Evolutionary conservation across 2,329 filamentous ascomycete genomes (phyloP).

Genomic region (Scedosporium dehoogii): DNA sequence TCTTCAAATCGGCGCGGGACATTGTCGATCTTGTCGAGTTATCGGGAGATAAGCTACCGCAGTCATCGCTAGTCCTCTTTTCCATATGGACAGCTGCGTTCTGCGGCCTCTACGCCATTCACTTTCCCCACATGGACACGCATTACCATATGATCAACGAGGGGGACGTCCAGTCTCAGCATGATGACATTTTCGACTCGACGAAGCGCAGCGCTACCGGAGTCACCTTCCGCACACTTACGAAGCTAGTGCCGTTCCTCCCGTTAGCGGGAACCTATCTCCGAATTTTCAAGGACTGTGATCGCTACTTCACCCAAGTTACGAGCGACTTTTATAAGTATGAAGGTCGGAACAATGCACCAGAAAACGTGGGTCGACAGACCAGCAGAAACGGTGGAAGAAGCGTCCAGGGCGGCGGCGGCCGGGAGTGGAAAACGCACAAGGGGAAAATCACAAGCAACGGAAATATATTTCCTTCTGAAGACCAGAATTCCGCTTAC

Average conservation of each 20-base stretch:
- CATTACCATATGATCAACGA: slow-evolving; percentile 38
- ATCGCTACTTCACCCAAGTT: slow-evolving; percentile 38
- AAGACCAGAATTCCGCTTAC: slow-evolving; percentile 9
- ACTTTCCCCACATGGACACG: slow-evolving; percentile 61
- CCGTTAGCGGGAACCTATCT: slow-evolving; percentile 49
- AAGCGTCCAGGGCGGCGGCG: slow-evolving; percentile 31
- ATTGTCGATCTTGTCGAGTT: slow-evolving; percentile 56
- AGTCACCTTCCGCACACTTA: slow-evolving; percentile 38
- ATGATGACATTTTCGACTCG: slow-evolving; percentile 14
- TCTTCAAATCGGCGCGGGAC: slow-evolving; percentile 52
- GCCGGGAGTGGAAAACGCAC: slow-evolving; percentile 43
- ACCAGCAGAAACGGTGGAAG: slow-evolving; percentile 20
- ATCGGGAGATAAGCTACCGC: slow-evolving; percentile 50
- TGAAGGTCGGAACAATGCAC: slow-evolving; percentile 18
- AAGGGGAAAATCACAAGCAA: slow-evolving; percentile 31
- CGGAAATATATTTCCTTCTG: slow-evolving; percentile 26
- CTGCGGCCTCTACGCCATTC: slow-evolving; percentile 53
- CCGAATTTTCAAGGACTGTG: slow-evolving; percentile 41
- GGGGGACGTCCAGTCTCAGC: slow-evolving; percentile 17
- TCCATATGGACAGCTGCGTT: slow-evolving; percentile 59
- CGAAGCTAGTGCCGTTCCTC: slow-evolving; percentile 39
- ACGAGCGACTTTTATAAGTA: slow-evolving; percentile 27
- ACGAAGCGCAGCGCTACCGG: slow-evolving; percentile 31
- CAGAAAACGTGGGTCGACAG: slow-evolving; percentile 22
- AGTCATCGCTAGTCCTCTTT: slow-evolving; percentile 59